Evolutionary conservation across 2,329 filamentous ascomycete species (phyloP), one percentile per base, ranked within the genome.

Genomic region (Colletotrichum ledebouriae): DNA sequence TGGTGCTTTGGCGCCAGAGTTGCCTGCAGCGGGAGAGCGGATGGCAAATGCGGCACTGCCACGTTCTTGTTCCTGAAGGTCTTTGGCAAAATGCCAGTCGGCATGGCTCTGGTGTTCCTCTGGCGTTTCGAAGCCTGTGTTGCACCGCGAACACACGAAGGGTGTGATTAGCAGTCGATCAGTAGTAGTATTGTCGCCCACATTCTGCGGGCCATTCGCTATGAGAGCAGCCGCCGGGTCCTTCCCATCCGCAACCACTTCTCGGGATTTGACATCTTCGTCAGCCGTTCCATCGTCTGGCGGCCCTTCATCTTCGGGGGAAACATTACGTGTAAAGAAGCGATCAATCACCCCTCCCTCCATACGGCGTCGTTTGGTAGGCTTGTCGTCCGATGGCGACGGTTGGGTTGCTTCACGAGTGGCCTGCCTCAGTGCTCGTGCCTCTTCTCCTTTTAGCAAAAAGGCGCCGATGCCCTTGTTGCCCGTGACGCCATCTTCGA

Each of bases 1-100:
- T 67, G 76, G 74, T 69, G 74, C 72, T 69, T 75, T 78, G 63
- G 72, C 70, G 61, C 65, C 64, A 41, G 72, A 65, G 72, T 69
- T 79, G 74, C 74, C 76, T 70, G 74, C 76, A 72, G 76, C 66
- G 70, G 73, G 71, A 71, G 74, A 70, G 67, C 76, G 77, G 61
- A 78, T 79, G 72, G 76, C 83, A 77, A 85, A 83, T 82, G 78
- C 74, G 69, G 78, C 74, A 67, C 72, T 82, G 78, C 80, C 83
- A 84, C 85, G 84, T 80, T 91, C 86, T 65, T 84, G 79, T 2
- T 89, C 86, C 71, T 94, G 90, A 34, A 99, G 84, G 73, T 95
- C 92, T 80, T 92, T 93, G 52, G 96, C 96, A 80, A 97, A 91
- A 80, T 99, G 96, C 91, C 94, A 98, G 78, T 99, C 96, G 61